These are phyloP conservation scores for Claviceps pazoutovae DNA, from an alignment of 2,329 filamentous ascomycete genomes.

Conservation along the genomic window DNA sequence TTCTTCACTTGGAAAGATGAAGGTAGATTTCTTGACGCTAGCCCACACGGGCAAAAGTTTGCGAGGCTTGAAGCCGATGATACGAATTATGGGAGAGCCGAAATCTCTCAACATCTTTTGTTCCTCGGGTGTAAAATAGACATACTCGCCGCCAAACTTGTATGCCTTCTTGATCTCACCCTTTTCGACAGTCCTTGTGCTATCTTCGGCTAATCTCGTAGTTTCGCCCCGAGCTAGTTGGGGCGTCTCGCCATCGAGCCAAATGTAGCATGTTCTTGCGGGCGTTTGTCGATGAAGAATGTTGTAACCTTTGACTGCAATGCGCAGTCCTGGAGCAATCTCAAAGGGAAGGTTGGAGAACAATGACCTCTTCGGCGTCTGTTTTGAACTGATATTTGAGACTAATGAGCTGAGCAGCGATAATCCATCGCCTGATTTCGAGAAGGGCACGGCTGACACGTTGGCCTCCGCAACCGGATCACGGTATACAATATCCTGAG, in stretches of 20 bases:
- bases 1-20: slow-evolving; percentile 88
- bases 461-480: slow-evolving; percentile 56
- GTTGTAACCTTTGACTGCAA: slow-evolving; percentile 89
- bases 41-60: slow-evolving; percentile 68
- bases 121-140: slow-evolving; percentile 77
- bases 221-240: slow-evolving; percentile 68
- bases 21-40: slow-evolving; percentile 71
- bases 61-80: slow-evolving; percentile 86
- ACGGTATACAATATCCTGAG: slow-evolving; percentile 79
- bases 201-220: slow-evolving; percentile 64
- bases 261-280: slow-evolving; percentile 74
- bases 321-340: slow-evolving; percentile 67
- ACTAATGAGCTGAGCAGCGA: slow-evolving; percentile 66
- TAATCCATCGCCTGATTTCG: slow-evolving; percentile 60
- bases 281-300: slow-evolving; percentile 73
- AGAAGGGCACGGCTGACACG: slow-evolving; percentile 38
- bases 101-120: slow-evolving; percentile 65
- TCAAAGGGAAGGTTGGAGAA: slow-evolving; percentile 84
- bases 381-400: slow-evolving; percentile 81
- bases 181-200: slow-evolving; percentile 62
- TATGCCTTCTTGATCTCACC: slow-evolving; percentile 79
- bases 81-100: slow-evolving; percentile 67
- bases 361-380: slow-evolving; percentile 68
- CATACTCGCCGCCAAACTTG: slow-evolving; percentile 85
- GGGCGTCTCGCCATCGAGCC: slow-evolving; percentile 69